phyloP scores from a whole-genome alignment of 768 basidiomycete genomes.

The Boletus sp. region DNA sequence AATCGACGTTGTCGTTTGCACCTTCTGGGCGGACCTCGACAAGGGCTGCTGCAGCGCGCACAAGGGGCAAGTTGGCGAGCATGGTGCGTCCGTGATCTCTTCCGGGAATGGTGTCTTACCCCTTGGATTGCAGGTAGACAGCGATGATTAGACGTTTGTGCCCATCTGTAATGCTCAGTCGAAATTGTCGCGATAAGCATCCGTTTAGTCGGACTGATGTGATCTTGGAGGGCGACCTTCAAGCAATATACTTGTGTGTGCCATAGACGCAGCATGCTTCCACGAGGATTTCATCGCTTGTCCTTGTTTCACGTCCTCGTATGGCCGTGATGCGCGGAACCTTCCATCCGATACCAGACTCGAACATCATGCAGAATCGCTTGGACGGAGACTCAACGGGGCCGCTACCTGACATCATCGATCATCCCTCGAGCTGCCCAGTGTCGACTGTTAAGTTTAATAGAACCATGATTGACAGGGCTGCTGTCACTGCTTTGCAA shows the following conservation, averaged over 20 bases:
- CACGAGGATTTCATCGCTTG: neutral
- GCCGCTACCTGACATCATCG: no score
- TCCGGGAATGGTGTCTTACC: neutral
- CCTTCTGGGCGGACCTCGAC: slow-evolving; percentile 56
- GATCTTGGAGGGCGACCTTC: neutral
- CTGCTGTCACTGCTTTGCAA: neutral
- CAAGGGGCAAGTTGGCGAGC: slow-evolving; percentile 58
- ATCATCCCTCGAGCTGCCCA: no score
- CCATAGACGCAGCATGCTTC: neutral
- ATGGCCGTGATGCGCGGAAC: neutral
- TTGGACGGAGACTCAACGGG: neutral
- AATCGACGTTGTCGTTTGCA: slow-evolving; percentile 59
- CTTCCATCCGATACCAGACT: neutral
- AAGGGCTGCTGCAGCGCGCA: slow-evolving; percentile 67
- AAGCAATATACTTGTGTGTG: neutral
- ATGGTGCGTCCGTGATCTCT: slow-evolving; percentile 30
- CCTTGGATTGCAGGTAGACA: slow-evolving; percentile 22
- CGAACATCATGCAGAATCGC: neutral
- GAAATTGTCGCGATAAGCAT: neutral
- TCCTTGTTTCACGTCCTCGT: neutral
- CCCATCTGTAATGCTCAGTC: neutral
- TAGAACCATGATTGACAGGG: neutral
- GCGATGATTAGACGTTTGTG: slow-evolving; percentile 23
- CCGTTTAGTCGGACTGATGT: neutral
- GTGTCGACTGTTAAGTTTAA: neutral